Percentiles rank a stretch among this genome's conserved stretches.
Conservation (phyloP, 164 flowering plant species). For the Macadamia integrifolia region DNA sequence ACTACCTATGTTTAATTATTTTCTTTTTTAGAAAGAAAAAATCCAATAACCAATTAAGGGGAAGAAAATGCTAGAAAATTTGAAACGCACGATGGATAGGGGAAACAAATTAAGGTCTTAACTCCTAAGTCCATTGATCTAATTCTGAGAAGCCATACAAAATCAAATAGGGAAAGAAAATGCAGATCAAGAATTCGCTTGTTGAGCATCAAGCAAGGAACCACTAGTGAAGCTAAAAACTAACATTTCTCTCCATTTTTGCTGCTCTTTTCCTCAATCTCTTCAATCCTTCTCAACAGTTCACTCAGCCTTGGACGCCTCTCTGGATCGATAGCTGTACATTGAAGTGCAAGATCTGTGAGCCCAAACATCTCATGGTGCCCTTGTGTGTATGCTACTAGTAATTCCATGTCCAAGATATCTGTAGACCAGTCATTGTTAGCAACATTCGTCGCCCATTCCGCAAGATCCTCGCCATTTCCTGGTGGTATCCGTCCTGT, state of each 20-base stretch:
- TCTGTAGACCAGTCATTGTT: conserved; percentile 56
- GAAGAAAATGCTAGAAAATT: too few species aligned
- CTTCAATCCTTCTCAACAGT: conserved; percentile 42
- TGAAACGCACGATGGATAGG: too few species aligned
- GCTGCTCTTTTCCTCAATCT: conserved; percentile 12
- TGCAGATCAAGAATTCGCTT: too few species aligned
- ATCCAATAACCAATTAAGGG: too few species aligned
- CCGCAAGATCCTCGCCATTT: conserved; percentile 24
- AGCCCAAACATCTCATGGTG: conserved; percentile 55
- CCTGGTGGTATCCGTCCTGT: conserved; percentile 41
- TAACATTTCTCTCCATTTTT: background rate
- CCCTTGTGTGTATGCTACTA: conserved; percentile 25
- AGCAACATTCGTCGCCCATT: conserved; percentile 47
- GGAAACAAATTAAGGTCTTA: too few species aligned
- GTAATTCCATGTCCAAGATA: conserved; percentile 47
- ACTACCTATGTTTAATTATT: too few species aligned
- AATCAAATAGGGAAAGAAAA: too few species aligned
- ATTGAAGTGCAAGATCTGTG: conserved; percentile 43
- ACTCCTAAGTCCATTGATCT: too few species aligned
- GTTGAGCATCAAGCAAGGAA: too few species aligned
- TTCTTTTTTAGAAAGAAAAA: too few species aligned
- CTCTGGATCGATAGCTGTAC: conserved; percentile 48
- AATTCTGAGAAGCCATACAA: too few species aligned
- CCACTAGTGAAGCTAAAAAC: too few species aligned
- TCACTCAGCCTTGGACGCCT: conserved; percentile 47